Conservation (phyloP, 2,329 filamentous ascomycete species). For the Colletotrichum sublineola region DNA sequence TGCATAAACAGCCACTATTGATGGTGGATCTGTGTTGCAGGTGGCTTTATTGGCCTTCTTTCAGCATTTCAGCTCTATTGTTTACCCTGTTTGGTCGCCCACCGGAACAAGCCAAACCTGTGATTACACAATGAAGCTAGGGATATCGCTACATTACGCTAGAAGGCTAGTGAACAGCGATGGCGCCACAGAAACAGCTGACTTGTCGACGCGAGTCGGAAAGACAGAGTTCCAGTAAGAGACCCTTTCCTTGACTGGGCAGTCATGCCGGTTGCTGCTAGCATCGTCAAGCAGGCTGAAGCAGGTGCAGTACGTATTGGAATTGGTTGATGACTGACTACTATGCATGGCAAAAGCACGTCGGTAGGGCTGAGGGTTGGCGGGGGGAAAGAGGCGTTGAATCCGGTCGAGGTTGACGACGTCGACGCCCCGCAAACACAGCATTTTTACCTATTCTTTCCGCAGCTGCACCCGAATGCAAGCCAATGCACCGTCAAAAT, state of each 20-base stretch:
- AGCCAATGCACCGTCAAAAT: background rate
- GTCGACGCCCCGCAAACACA: background rate
- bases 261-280: background rate
- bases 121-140: constrained; percentile 16
- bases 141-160: background rate
- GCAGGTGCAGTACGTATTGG: background rate
- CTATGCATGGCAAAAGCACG: background rate
- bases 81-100: background rate
- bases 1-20: constrained; percentile 1
- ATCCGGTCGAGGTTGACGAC: constrained; percentile 2
- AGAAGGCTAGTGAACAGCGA: constrained; percentile 6
- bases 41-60: constrained; percentile 5
- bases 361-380: constrained; percentile 29
- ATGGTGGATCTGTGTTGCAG: constrained; percentile 1
- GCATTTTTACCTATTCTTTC: background rate
- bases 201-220: background rate
- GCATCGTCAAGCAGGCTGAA: background rate
- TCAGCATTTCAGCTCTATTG: constrained; percentile 11
- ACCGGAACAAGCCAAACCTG: constrained; percentile 9
- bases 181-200: constrained; percentile 2
- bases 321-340: background rate
- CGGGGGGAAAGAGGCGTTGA: background rate
- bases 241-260: constrained; percentile 1
- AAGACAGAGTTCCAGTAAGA: constrained; percentile 5
- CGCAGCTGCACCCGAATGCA: background rate